Percentiles rank a stretch among this genome's conserved stretches.
These are phyloP conservation scores for Globisporangium uncinulatum DNA, from an alignment of 352 stramenopile genomes.

Conservation along the genomic window DNA sequence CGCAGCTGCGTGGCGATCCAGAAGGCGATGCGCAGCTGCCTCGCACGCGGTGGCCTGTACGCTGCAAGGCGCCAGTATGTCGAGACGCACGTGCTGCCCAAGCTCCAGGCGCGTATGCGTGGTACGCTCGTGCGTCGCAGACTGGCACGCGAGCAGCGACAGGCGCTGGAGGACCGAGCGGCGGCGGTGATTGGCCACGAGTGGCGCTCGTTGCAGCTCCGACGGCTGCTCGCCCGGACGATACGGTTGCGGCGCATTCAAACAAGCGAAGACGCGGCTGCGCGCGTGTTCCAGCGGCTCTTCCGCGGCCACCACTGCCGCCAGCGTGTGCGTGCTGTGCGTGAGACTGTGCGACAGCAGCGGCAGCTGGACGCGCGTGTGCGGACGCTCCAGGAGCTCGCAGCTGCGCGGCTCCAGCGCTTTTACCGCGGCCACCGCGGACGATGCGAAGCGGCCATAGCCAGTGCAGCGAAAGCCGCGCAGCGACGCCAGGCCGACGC, in stretches of 20 bases:
- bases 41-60: slow-evolving; percentile 66
- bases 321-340: slow-evolving; percentile 30
- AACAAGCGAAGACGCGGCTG: slow-evolving; percentile 48
- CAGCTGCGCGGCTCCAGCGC: slow-evolving; percentile 65
- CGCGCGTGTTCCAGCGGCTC: slow-evolving; percentile 68
- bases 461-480: slow-evolving; percentile 41
- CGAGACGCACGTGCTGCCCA: slow-evolving; percentile 52
- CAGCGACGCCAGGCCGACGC: slow-evolving; percentile 33
- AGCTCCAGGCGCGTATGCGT: slow-evolving; percentile 73
- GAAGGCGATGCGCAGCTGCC: slow-evolving; percentile 70
- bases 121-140: slow-evolving; percentile 65
- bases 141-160: slow-evolving; percentile 24
- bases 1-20: slow-evolving; percentile 72
- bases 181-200: slow-evolving; percentile 32
- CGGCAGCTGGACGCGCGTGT: slow-evolving; percentile 48
- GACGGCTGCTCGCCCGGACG: slow-evolving; percentile 37
- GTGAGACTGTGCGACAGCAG: slow-evolving; percentile 35
- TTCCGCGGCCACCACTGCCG: slow-evolving; percentile 62
- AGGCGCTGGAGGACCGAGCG: slow-evolving; percentile 24
- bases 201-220: slow-evolving; percentile 52
- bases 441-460: slow-evolving; percentile 36
- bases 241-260: slow-evolving; percentile 51
- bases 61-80: slow-evolving; percentile 67
- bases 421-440: slow-evolving; percentile 60
- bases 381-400: slow-evolving; percentile 49